phyloP scores from a whole-genome alignment of 352 stramenopile species.

The Pythium insidiosum region DNA sequence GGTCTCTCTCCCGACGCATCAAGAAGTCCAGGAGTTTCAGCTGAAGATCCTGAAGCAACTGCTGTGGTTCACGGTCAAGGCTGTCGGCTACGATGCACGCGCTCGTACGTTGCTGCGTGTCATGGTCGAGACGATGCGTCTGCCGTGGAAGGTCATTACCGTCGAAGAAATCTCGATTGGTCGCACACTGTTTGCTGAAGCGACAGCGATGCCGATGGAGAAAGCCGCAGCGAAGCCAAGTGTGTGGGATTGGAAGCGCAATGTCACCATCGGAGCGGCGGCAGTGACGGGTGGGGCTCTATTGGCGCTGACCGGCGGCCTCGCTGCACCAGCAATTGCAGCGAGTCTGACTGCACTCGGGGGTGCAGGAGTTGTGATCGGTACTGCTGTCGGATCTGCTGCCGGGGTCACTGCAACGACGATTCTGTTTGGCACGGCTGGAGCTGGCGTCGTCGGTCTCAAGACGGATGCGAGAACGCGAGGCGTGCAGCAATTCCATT shows the following conservation, averaged over 20 bases:
- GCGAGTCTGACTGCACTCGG: conserved; percentile 49
- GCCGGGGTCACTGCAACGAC: conserved; percentile 60
- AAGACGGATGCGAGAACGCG: conserved; percentile 71
- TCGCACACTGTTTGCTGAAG: conserved; percentile 61
- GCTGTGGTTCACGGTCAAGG: conserved; percentile 75
- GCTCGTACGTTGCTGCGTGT: conserved; percentile 42
- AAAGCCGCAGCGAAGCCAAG: conserved; percentile 46
- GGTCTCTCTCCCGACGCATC: conserved; percentile 3
- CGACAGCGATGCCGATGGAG: conserved; percentile 60
- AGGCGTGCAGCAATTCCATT: conserved; percentile 73
- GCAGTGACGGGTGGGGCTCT: conserved; percentile 64
- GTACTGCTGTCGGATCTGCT: conserved; percentile 39
- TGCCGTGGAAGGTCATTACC: conserved; percentile 57
- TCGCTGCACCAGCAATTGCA: conserved; percentile 56
- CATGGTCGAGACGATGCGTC: conserved; percentile 34
- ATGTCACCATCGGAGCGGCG: conserved; percentile 57
- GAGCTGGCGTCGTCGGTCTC: conserved; percentile 67
- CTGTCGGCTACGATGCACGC: conserved; percentile 69
- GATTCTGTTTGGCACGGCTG: conserved; percentile 74
- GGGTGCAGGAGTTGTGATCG: conserved; percentile 52
- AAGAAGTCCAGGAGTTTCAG: conserved; percentile 33
- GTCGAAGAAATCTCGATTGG: conserved; percentile 62
- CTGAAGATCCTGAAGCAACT: conserved; percentile 52
- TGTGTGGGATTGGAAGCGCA: conserved; percentile 76
- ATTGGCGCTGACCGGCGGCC: conserved; percentile 60